A percentile compares a stretch with the other conserved stretches of the same genome.
Conservation (phyloP, 805 yeast species). For the Zygoascus ofunaensis region DNA sequence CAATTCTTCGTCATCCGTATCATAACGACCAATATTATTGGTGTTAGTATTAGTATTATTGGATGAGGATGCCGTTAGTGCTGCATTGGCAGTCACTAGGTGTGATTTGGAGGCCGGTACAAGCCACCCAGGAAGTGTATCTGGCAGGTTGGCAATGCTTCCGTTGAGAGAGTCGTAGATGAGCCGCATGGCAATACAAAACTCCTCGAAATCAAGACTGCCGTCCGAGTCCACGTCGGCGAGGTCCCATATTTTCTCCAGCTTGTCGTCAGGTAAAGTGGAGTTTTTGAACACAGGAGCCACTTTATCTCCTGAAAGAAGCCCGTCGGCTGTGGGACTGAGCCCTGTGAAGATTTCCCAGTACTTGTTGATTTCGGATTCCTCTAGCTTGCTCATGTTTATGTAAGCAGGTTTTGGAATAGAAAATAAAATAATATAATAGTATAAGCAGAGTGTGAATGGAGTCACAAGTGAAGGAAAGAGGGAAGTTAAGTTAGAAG, state of each 20-base stretch:
- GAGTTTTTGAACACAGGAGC: conserved; percentile 84
- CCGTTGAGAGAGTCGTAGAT: conserved; percentile 88
- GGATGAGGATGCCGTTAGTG: conserved; percentile 27
- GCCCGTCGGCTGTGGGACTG: conserved; percentile 69
- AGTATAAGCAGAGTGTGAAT: background rate
- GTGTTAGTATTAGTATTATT: background rate
- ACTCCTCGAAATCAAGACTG: conserved; percentile 88
- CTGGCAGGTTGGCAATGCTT: conserved; percentile 50
- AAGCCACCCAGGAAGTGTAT: conserved; percentile 78
- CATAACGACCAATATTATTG: conserved; percentile 14
- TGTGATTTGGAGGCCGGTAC: conserved; percentile 85
- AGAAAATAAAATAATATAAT: background rate
- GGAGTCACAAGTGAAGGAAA: background rate
- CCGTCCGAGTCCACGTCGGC: conserved; percentile 88
- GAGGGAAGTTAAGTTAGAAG: background rate
- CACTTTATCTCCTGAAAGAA: conserved; percentile 76
- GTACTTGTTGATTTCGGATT: conserved; percentile 93
- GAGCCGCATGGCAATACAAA: conserved; percentile 93
- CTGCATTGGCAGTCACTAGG: conserved; percentile 73
- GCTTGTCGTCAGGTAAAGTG: conserved; percentile 64
- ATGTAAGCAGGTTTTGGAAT: no score
- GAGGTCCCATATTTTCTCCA: conserved; percentile 81
- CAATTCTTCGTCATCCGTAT: conserved; percentile 52
- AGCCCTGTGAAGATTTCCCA: conserved; percentile 96
- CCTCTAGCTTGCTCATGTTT: conserved; percentile 49